phyloP scores from a whole-genome alignment of 345 rosid genomes.

The Acer negundo region DNA sequence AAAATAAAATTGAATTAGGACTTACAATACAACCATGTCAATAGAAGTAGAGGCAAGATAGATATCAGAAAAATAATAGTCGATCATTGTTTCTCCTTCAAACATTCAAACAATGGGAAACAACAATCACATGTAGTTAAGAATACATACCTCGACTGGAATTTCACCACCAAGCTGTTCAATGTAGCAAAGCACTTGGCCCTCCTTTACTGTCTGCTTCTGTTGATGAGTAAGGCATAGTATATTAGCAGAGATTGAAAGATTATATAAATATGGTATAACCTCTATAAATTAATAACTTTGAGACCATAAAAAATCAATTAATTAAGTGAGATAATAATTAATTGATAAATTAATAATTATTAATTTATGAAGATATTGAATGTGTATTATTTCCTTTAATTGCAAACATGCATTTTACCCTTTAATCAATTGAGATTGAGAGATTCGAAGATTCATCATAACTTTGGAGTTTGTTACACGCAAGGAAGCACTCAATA shows the following conservation, averaged over 20 bases:
- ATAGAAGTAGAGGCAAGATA: background rate
- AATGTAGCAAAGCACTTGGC: conserved; percentile 83
- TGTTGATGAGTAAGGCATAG: conserved; percentile 35
- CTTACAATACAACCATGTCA: background rate
- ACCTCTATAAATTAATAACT: no score
- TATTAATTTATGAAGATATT: no score
- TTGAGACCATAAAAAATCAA: no score
- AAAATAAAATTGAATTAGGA: background rate
- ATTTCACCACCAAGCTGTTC: conserved; percentile 86
- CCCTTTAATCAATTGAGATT: no score
- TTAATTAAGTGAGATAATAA: no score
- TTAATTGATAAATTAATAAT: no score
- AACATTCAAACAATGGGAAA: background rate
- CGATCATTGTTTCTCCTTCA: background rate
- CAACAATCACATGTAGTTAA: background rate
- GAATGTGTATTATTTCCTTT: no score
- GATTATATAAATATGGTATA: background rate
- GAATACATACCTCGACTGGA: conserved; percentile 64
- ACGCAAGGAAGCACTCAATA: no score
- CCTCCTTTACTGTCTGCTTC: conserved; percentile 90
- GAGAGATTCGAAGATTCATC: no score
- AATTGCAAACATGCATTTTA: no score
- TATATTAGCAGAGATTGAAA: conserved; percentile 21
- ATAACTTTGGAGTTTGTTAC: no score
- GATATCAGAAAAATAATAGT: background rate